Evolutionary conservation across 2,329 filamentous ascomycete species (phyloP), one percentile per base, ranked within the genome.

Genomic region (Cercospora sp.): DNA sequence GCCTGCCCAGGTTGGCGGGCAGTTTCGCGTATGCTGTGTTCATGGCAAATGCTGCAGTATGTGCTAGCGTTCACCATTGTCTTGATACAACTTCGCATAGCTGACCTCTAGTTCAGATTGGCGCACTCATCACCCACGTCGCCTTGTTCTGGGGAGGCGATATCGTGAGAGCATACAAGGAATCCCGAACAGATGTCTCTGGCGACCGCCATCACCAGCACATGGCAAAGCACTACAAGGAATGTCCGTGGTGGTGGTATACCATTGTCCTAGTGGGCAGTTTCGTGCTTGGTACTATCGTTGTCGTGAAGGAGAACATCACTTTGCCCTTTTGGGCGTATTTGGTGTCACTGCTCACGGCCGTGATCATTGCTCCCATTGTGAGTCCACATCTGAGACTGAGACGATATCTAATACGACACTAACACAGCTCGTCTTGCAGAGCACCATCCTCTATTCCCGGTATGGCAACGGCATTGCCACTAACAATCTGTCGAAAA

Each of bases 401-500:
- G 6, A 9, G 13, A 7, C 5, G 9, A n/a, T 20, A 18, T 18
- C 30, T 45, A 36, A 39, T 20, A 42, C 51, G 39, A 63, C 4
- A 20, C 9, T 45, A n/a, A 48, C 48, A 13, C 9, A 28, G 6
- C 12, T 20, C 10, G 12, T 30, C 5, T 20, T 18, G 36, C 45
- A 72, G 71, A 87, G 85, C 69, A 82, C 80, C 0, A 72, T 87
- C 2, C 79, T 70, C 12, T 70, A 68, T 36, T 70, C 68, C 10
- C 53, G 68, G 12, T 70, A 87, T 0, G 86, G 86, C 9, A 87
- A 84, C 57, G 86, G 86, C 12, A 87, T 87, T 36, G 84, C 84
- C 7, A 87, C 85, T 2, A 87, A 87, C 72, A 86, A 87, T 65
- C 67, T 88, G 45, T 87, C 85, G 20, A 87, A 87, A 70, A 85